Base-by-base conservation (phyloP, 352 stramenopile species). In the Plasmopara viticola region DNA sequence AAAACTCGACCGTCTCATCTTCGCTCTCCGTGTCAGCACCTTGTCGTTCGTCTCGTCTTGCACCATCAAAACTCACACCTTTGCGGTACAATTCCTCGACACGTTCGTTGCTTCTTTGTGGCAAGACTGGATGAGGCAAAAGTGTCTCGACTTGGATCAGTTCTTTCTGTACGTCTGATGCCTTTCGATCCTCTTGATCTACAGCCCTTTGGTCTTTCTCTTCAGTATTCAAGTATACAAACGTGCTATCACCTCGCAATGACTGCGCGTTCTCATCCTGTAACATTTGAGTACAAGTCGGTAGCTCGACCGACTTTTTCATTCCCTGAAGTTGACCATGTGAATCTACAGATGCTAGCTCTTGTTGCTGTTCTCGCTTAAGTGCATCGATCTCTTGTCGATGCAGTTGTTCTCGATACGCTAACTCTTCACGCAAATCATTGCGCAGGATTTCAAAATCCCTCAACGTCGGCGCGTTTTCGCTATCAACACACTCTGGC, bases 401-500 rank as follows among this genome's bases (percentile, higher is more conserved):
- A 34, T 86, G 72, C 28, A 75, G 31, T 7, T 57, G 51, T 47
- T 86, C 72, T 14, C 70, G 70, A 9, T 79, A 71, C 25, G 60
- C 70, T 2, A 86, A 57, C 40, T 86, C 72, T 18, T 68, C 68
- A 5, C 66, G 68, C 8, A 85, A 44, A 40, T 85, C 71, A 7
- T 71, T 68, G 2, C 76, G 73, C 17, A 87, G 58, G 33, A 70
- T 64, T 42, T 88, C 72, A n/a, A 88, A 56, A 44, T 85, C 74
- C 13, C 68, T 68, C 10, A 83, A 39, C 20, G 72, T 82, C 6
- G 62, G 62, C 1, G 56, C 51, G 45, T 30, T 59, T 9, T 37
- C 44, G 15, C 29, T 64, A 31, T 56, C 50, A 5, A 44, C 34
- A 2, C 47, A 25, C 3, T 44, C 42, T 12, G 61, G 55, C 0